Base-by-base conservation (phyloP, 257 asterid species). In the Scutellaria barbata region DNA sequence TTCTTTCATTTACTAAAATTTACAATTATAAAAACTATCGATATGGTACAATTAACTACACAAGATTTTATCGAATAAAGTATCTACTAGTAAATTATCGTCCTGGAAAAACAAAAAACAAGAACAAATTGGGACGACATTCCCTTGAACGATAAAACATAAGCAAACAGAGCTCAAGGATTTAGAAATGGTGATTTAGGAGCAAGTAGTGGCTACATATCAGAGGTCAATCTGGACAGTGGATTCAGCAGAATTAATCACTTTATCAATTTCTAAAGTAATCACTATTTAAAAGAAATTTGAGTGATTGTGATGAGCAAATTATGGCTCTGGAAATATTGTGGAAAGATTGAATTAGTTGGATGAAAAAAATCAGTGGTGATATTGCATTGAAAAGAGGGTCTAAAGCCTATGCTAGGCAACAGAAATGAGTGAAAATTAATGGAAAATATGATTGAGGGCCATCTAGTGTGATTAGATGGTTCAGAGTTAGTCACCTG, bases 381-480 rank as follows among this genome's bases (percentile, higher is more conserved):
- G 59, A 30, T 7, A 42, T 52, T 63, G 55, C 20, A 9, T 17
- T 57, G 65, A 64, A 74, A 55, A 30, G 55, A 48, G 50, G 46
- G 70, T 66, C 69, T 67, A 66, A n/a, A 75, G 54, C 20, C 75
- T 39, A 68, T 0, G 54, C 64, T 66, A 66, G 13, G 37, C 25
- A 56, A 16, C 8, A 11, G 12, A 62, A 54, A 66, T 75, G 72
- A 63, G 69, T 57, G 74, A 52, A 65, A 65, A 20, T 51, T 39
- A 61, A 54, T 43, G 73, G 43, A 57, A 70, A 55, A 56, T 70
- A 53, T 63, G 71, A 67, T 77, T 69, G 73, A 10, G 66, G 43
- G 25, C 56, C 72, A 47, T 51, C 40, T 45, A 56, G 56, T 72
- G 66, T 75, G 79, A 74, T 83, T 71, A 80, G 85, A 72, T 69